Conservation (phyloP, 78 protist genomes). For the Dictyostelium firmibasis region DNA sequence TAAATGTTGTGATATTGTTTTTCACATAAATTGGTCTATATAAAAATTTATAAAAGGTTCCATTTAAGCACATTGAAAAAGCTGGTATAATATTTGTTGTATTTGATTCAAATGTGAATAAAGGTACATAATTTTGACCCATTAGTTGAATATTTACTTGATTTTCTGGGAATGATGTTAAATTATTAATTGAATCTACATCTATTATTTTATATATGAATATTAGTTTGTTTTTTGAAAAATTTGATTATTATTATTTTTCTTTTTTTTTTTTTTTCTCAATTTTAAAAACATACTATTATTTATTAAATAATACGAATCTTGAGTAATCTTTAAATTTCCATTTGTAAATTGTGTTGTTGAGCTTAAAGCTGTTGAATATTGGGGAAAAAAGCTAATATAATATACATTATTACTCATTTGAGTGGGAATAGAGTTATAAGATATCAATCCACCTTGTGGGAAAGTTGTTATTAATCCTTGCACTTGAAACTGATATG, state of each 20-base stretch:
- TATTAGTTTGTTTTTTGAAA: too few relatives aligned
- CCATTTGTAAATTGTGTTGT: background rate
- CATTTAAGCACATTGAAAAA: background rate
- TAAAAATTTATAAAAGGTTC: background rate
- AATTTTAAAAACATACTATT: background rate
- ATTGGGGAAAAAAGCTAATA: background rate
- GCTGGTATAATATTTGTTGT: background rate
- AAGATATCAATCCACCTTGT: background rate
- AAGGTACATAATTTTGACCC: background rate
- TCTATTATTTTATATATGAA: background rate
- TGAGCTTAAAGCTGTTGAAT: too few relatives aligned
- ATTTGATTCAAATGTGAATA: background rate
- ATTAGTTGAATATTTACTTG: background rate
- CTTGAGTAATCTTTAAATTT: background rate
- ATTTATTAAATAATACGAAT: too few relatives aligned
- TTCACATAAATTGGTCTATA: background rate
- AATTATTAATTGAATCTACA: background rate
- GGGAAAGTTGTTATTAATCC: background rate
- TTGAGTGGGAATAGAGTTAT: background rate
- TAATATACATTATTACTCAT: too few relatives aligned
- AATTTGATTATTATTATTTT: too few relatives aligned
- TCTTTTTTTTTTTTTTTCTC: too few relatives aligned
- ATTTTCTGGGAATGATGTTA: background rate
- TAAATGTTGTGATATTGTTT: background rate
- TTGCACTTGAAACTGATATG: background rate